A percentile compares a stretch with the other conserved stretches of the same genome.
Conservation (phyloP, 1,139 yeast species). For the Candida dubliniensis region DNA sequence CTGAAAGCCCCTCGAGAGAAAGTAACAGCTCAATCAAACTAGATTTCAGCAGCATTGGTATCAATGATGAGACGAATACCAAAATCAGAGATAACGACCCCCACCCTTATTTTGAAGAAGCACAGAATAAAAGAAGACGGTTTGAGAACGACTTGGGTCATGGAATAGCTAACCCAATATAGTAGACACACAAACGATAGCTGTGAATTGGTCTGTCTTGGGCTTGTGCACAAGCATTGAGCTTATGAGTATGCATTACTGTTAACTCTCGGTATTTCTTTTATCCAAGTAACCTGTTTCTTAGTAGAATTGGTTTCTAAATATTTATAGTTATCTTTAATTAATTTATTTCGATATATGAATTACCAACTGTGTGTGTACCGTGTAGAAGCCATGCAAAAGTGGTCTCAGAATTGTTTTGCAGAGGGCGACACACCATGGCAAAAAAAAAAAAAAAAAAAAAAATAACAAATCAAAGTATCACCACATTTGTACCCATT, state of each 20-base stretch:
- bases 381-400: too few species aligned
- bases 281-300: too few species aligned
- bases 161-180: slow-evolving; percentile 2
- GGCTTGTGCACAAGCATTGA: too few species aligned
- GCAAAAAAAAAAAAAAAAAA: too few species aligned
- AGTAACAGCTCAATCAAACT: slow-evolving; percentile 3
- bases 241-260: too few species aligned
- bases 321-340: too few species aligned
- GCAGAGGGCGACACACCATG: too few species aligned
- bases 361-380: too few species aligned
- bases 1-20: slow-evolving; percentile 5
- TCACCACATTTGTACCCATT: neutral
- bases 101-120: neutral
- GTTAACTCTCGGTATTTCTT: too few species aligned
- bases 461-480: neutral
- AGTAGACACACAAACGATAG: neutral
- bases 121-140: slow-evolving; percentile 8
- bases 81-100: neutral
- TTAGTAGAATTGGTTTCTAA: too few species aligned
- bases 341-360: too few species aligned
- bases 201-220: neutral
- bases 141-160: slow-evolving; percentile 4
- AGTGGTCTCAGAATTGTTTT: too few species aligned
- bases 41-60: slow-evolving; percentile 2
- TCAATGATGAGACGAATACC: neutral